Conservation (phyloP, 73 alveolate species). For the Diophrys sp. region DNA sequence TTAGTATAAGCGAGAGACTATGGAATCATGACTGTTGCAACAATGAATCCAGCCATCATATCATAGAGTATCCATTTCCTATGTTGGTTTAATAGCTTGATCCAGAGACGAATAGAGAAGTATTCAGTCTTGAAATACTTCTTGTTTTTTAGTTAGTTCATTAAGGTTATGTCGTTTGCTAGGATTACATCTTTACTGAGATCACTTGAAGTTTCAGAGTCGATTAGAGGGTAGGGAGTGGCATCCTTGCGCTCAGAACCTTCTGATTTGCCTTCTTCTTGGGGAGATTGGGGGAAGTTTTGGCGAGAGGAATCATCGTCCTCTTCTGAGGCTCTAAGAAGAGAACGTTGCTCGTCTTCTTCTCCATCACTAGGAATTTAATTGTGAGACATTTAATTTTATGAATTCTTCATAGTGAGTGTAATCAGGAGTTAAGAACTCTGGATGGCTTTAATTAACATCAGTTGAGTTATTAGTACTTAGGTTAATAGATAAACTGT, state of each 20-base stretch:
- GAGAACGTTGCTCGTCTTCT: constrained; percentile 73
- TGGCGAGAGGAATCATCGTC: constrained; percentile 19
- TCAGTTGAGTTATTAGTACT: no score
- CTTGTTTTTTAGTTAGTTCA: background rate
- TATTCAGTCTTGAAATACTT: background rate
- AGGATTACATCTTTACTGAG: background rate
- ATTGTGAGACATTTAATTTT: background rate
- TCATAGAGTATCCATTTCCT: background rate
- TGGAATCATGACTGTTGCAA: constrained; percentile 2
- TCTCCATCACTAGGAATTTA: constrained; percentile 38
- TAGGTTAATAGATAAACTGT: no score
- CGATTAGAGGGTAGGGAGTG: background rate
- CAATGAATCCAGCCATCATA: background rate
- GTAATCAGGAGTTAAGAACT: no score
- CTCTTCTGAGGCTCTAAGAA: constrained; percentile 67
- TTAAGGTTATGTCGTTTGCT: background rate
- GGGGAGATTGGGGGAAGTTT: background rate
- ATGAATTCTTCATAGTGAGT: no score
- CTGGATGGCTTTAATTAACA: no score
- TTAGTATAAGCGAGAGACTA: constrained; percentile 5
- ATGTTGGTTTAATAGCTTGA: background rate
- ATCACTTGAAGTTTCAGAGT: background rate
- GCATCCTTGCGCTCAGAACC: background rate
- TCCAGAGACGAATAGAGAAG: background rate
- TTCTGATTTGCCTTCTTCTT: background rate